phyloP scores from a whole-genome alignment of 169 alveolate species.

The Sarcocystis neurona region DNA sequence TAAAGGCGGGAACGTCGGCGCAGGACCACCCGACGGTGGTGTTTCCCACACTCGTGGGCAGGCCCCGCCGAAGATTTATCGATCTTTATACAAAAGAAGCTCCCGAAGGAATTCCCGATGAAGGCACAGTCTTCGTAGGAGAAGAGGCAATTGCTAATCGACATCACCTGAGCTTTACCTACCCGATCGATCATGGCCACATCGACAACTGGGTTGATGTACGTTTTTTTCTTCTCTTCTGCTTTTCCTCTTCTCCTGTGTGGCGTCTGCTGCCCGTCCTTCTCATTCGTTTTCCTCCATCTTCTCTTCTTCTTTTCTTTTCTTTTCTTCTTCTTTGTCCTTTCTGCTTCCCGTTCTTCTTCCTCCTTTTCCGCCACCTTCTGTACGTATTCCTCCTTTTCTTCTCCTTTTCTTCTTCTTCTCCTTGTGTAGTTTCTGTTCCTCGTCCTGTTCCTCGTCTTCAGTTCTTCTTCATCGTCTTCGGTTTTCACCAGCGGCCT shows the following conservation, averaged over 20 bases:
- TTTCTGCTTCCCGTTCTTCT: no score
- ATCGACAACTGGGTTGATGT: constrained; percentile 75
- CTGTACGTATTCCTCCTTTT: no score
- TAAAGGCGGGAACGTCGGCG: constrained; percentile 71
- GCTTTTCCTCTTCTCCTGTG: neutral
- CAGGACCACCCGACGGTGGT: constrained; percentile 71
- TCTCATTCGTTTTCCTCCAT: no score
- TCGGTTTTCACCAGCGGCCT: no score
- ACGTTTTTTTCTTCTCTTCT: neutral
- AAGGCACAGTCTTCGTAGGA: constrained; percentile 71
- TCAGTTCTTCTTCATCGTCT: no score
- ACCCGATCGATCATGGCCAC: constrained; percentile 79
- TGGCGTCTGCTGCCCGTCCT: no score
- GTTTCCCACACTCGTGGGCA: constrained; percentile 76
- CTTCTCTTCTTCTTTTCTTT: no score
- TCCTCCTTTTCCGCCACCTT: no score
- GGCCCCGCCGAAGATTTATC: constrained; percentile 69
- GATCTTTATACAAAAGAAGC: constrained; percentile 32
- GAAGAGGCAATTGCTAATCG: constrained; percentile 73
- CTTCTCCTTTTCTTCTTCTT: no score
- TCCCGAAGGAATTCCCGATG: constrained; percentile 64
- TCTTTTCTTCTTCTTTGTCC: no score
- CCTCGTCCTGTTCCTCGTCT: no score
- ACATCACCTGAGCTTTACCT: constrained; percentile 64
- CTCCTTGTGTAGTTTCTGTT: no score